Base-by-base conservation (phyloP, 2,329 filamentous ascomycete species). In the Hirsutella thompsonii region DNA sequence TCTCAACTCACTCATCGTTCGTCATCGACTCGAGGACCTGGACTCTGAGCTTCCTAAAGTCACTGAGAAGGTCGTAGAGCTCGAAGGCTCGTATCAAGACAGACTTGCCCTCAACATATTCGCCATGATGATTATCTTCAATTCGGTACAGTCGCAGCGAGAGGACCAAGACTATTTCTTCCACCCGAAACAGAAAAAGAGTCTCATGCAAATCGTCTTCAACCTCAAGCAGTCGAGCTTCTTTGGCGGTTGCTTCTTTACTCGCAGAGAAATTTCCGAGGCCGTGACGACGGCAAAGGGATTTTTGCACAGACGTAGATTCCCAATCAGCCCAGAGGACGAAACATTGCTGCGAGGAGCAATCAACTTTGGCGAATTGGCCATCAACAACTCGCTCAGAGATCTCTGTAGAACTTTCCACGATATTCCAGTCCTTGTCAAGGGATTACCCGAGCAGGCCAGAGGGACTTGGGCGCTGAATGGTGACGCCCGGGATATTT, bases 131-230 rank as follows among this genome's bases (percentile, higher is more conserved):
- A 76, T 95, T 37, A 80, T 84, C 2, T 81, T 86, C 48, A 96
- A 96, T 54, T 79, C 87, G 0, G 79, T 96, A 1, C 89, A 89
- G 20, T 94, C 88, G 5, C 85, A 95, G 54, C 70, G 89, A 10
- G 78, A 74, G 0, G 90, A 90, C 51, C 68, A 75, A 42, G 89
- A 95, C 55, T 95, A 94, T 55, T 81, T 96, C 47, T 95, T 95
- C 51, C 83, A 94, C 51, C 73, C 76, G 1, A 77, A 72, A 11
- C 89, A 89, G 50, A 66, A 74, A 23, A 81, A 78, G 46, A 70
- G 72, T 32, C 64, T 94, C 11, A 63, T 79, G 20, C 68, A 76
- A 40, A 65, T 94, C 2, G 81, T 94, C 4, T 72, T 71, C 42
- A 94, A 95, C 52, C 59, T 94, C 36, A 76, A 86, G 16, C 83